Base-by-base conservation (phyloP, 495 filamentous ascomycete genomes). In the Sporormia fimetaria region DNA sequence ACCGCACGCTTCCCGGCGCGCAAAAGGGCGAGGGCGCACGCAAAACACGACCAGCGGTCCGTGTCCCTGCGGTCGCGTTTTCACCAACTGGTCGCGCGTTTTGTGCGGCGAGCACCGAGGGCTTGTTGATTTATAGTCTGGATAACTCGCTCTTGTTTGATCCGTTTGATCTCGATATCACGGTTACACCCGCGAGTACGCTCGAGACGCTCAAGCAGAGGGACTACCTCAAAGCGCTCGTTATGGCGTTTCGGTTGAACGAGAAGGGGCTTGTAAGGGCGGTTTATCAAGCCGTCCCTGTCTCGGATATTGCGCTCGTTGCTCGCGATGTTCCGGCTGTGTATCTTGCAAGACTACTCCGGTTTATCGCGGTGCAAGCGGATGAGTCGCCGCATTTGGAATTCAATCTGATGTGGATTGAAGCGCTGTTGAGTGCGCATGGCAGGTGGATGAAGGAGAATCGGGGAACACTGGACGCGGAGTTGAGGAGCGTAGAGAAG, bases 231-330 rank as follows among this genome's bases (percentile, higher is more conserved):
- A 93, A 86, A 62, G 90, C 90, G 1, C 66, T 98, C 2, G 79
- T 94, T 41, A 95, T 96, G 88, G 83, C 87, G 0, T 96, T 98
- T 69, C 81, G 90, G 0, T 72, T 98, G 26, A 94, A 93, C 63
- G 78, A 88, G 53, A 67, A 69, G 2, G 70, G 72, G 33, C 67
- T 96, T 17, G 73, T 94, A 34, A 77, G 78, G 42, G 74, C 73
- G 18, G 85, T 95, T 8, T 95, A 93, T 62, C 83, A 88, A 64
- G 68, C 73, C 2, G 81, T 85, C 25, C 87, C 92, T 12, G 67
- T 76, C 24, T 62, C 67, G 11, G 83, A 84, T 51, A 83, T 98
- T 42, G 43, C 70, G 10, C 73, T 90, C 33, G 80, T 94, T 1
- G 83, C 90, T 26, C 72, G 74, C 32, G 72, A 80, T 11, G 64